phyloP scores from a whole-genome alignment of 495 filamentous ascomycete species.

The Hypoxylon fuscum region DNA sequence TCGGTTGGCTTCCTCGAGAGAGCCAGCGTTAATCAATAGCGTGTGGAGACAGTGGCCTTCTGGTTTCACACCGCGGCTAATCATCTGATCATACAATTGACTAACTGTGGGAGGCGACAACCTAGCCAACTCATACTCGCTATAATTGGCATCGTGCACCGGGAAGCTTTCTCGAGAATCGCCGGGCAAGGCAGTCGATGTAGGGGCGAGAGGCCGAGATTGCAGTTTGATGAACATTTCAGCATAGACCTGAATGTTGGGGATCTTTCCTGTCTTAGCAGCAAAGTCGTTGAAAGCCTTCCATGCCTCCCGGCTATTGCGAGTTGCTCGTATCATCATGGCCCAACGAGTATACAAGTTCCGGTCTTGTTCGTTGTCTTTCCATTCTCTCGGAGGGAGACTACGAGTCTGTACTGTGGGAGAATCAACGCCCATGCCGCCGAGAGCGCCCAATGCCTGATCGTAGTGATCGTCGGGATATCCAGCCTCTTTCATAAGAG shows the following conservation, averaged over 20 bases:
- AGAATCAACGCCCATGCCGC: constrained; percentile 43
- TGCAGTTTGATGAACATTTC: constrained; percentile 58
- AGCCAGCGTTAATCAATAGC: constrained; percentile 46
- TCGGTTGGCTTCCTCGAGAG: constrained; percentile 40
- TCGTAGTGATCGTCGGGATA: constrained; percentile 49
- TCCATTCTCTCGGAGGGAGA: constrained; percentile 32
- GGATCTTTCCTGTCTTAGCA: constrained; percentile 30
- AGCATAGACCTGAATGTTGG: constrained; percentile 48
- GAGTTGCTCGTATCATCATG: constrained; percentile 49
- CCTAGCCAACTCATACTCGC: constrained; percentile 52
- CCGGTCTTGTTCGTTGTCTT: constrained; percentile 24
- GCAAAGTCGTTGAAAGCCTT: constrained; percentile 48
- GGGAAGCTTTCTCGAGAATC: constrained; percentile 50
- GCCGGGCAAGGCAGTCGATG: constrained; percentile 46
- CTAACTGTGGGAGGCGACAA: constrained; percentile 49
- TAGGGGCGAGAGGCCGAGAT: constrained; percentile 21
- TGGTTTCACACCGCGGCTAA: constrained; percentile 46
- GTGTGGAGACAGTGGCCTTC: constrained; percentile 44
- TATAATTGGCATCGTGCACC: constrained; percentile 51
- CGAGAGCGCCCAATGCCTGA: constrained; percentile 47
- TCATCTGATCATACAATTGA: constrained; percentile 53
- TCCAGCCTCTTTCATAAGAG: constrained; percentile 52
- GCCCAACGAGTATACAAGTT: constrained; percentile 50
- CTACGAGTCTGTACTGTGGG: constrained; percentile 56
- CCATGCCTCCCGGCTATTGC: constrained; percentile 58